Conservation (phyloP, 192 early-diverging fungal genomes). For the Entomortierella parvispora region DNA sequence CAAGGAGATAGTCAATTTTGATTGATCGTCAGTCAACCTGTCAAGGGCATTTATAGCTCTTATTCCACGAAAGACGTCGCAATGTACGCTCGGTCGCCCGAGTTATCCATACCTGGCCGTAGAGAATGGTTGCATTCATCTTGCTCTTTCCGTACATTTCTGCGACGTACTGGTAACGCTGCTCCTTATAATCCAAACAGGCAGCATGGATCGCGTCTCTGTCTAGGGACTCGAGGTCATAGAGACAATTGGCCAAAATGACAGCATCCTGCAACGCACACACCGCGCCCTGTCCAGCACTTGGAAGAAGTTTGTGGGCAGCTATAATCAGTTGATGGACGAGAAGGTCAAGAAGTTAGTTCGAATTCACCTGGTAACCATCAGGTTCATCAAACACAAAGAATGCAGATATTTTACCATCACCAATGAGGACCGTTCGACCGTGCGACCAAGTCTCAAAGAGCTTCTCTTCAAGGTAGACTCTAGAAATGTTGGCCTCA, state of each 20-base stretch:
- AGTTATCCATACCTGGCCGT: slow-evolving; percentile 12
- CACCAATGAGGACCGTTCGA: slow-evolving; percentile 14
- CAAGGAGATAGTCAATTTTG: not conserved
- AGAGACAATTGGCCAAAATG: slow-evolving; percentile 17
- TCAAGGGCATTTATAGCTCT: not conserved
- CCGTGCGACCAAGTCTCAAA: slow-evolving; percentile 22
- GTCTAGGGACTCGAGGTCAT: slow-evolving; percentile 1
- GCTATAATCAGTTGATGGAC: not conserved
- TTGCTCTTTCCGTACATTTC: not conserved
- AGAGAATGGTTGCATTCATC: not conserved
- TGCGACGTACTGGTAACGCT: slow-evolving; percentile 2
- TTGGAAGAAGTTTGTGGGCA: slow-evolving; percentile 15
- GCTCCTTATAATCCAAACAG: not conserved
- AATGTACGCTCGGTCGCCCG: too few relatives aligned
- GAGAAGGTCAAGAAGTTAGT: not conserved
- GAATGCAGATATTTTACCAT: not conserved
- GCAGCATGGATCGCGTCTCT: slow-evolving; percentile 7
- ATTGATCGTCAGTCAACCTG: not conserved
- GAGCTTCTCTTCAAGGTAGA: slow-evolving; percentile 15
- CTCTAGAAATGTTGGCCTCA: not conserved
- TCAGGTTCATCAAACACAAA: not conserved
- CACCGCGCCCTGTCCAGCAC: slow-evolving; percentile 18
- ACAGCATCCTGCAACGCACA: slow-evolving; percentile 26
- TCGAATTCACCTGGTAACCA: not conserved
- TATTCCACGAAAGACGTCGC: not conserved